Percentiles rank a stretch among this genome's conserved stretches.
These are phyloP conservation scores for Saccharum spontaneum DNA, from an alignment of 176 grass and related monocot genomes.

Conservation along the genomic window DNA sequence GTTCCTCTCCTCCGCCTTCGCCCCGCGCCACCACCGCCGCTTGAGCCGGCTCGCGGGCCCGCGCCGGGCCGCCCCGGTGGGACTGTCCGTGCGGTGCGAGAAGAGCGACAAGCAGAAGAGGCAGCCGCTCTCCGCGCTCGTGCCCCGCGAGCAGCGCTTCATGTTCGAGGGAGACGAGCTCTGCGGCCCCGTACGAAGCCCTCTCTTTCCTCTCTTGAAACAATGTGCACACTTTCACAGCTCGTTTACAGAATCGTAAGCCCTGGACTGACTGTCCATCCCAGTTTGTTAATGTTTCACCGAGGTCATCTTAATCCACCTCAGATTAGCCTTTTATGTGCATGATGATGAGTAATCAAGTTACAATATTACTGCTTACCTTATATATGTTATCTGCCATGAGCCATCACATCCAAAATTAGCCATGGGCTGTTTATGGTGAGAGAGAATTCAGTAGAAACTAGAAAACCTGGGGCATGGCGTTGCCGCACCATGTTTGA, in stretches of 20 bases:
- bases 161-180: conserved; percentile 80
- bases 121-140: conserved; percentile 37
- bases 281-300: not conserved
- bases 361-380: conserved; percentile 1
- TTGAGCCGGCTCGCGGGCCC: conserved; percentile 22
- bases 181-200: conserved; percentile 45
- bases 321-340: not conserved
- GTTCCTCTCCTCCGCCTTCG: conserved; percentile 45
- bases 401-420: conserved; percentile 1
- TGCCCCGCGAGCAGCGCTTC: conserved; percentile 69
- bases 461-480: too few species aligned
- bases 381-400: not conserved
- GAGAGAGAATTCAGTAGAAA: not conserved
- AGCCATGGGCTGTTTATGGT: not conserved
- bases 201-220: not conserved
- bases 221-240: not conserved
- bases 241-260: not conserved
- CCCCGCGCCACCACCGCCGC: conserved; percentile 20
- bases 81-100: conserved; percentile 55
- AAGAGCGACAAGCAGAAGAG: conserved; percentile 50
- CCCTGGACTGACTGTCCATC: not conserved
- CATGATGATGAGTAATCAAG: not conserved
- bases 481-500: too few species aligned
- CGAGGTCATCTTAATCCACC: not conserved
- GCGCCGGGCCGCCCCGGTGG: conserved; percentile 23